Base-by-base conservation (phyloP, 1,139 yeast genomes). In the Saccharomyces hybrid region DNA sequence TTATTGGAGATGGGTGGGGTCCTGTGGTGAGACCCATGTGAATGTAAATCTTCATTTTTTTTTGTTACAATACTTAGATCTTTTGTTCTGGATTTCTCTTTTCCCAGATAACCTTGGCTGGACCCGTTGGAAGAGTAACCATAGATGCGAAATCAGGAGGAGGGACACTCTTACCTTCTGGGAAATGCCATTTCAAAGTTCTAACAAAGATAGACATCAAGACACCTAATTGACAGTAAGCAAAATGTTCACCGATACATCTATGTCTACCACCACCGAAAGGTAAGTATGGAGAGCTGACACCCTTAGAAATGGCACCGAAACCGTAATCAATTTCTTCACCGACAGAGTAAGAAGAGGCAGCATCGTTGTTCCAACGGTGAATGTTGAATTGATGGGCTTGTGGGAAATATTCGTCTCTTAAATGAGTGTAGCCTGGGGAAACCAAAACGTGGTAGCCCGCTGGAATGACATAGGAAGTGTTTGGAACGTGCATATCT, bases 241-340 rank as follows among this genome's bases (percentile, higher is more conserved):
- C 99, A 76, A 93, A 93, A 70, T 91, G 98, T 75, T 93, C 99
- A 67, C 99, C 99, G 68, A 93, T 90, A 76, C 99, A 93, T 76
- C 99, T 86, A 73, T 93, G 99, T 79, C 99, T 88, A 63, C 99
- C 99, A 73, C 98, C 99, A 64, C 99, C 99, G 68, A 93, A 93
- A 54, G 99, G 99, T 71, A 93, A 81, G 74, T 89, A 95, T 54
- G 99, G 97, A 51, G 97, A 88, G 26, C 88, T 76, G 48, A 93
- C 98, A 74, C 98, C 99, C 75, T 93, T 93, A 52, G 96, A 84
- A 61, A 93, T 88, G 58, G 91, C 88, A 69, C 98, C 98, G 66
- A 91, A 93, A 16, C 98, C 98, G 70, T 90, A 91, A 73, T 93
- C 99, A 51, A 91, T 83, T 53, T 86, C 78, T 53, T 78, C 85